Conservation (phyloP, 2,329 filamentous ascomycete genomes). For the Fusarium citri region DNA sequence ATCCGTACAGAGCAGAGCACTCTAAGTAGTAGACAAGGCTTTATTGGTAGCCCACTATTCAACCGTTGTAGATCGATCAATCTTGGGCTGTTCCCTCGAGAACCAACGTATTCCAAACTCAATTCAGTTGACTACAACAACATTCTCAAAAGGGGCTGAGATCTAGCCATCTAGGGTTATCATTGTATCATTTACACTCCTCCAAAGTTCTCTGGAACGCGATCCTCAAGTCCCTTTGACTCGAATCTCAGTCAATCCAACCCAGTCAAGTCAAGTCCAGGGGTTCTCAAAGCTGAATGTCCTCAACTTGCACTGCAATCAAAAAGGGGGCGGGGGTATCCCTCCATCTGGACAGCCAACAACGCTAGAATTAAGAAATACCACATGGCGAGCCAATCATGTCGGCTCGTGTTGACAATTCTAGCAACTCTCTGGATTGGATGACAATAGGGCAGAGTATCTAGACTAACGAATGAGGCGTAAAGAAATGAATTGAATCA, state of each 20-base stretch:
- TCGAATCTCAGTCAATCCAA: neutral
- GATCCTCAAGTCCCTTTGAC: neutral
- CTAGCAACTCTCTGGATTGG: slow-evolving; percentile 26
- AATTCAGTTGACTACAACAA: slow-evolving; percentile 6
- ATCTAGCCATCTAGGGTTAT: neutral
- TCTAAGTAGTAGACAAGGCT: neutral
- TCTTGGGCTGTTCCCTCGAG: neutral
- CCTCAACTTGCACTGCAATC: slow-evolving; percentile 2
- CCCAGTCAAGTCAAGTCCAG: slow-evolving; percentile 5
- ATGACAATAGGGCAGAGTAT: slow-evolving; percentile 1
- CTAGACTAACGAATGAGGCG: slow-evolving; percentile 18
- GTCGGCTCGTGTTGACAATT: slow-evolving; percentile 8
- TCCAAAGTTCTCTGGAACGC: slow-evolving; percentile 11
- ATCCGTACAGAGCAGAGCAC: no score
- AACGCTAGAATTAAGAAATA: slow-evolving; percentile 5
- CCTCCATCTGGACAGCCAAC: neutral
- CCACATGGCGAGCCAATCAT: slow-evolving; percentile 13
- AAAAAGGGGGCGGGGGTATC: slow-evolving; percentile 30
- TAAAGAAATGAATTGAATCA: slow-evolving; percentile 3
- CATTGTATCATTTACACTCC: neutral
- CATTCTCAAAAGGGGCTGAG: slow-evolving; percentile 5
- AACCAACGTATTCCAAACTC: slow-evolving; percentile 17
- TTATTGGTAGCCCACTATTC: slow-evolving; percentile 1
- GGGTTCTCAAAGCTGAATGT: slow-evolving; percentile 11
- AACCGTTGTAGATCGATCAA: slow-evolving; percentile 15